Conservation (phyloP, 2,329 filamentous ascomycete genomes). For the Fusarium nematophilum region DNA sequence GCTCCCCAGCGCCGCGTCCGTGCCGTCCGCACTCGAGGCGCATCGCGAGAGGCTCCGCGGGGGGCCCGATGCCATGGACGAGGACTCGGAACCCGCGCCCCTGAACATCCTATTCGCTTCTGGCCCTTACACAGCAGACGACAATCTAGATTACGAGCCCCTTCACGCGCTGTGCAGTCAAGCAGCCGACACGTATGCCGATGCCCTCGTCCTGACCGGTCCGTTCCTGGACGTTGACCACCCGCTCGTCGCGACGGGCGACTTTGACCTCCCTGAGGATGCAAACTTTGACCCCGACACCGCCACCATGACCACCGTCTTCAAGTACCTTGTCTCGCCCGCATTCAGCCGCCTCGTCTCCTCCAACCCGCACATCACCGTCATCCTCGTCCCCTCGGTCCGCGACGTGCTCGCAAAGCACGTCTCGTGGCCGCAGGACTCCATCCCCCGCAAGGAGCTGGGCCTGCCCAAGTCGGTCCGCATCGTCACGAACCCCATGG, state of each 20-base stretch:
- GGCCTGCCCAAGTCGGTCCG: conserved; percentile 81
- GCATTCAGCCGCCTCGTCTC: conserved; percentile 77
- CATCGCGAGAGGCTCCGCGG: conserved; percentile 77
- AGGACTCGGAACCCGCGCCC: conserved; percentile 65
- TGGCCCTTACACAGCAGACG: conserved; percentile 92
- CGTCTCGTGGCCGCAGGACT: conserved; percentile 81
- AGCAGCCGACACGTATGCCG: conserved; percentile 79
- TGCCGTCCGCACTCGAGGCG: conserved; percentile 70
- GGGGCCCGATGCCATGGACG: conserved; percentile 71
- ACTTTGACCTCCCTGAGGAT: conserved; percentile 80
- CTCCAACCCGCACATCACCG: conserved; percentile 79
- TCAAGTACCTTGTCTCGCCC: conserved; percentile 81
- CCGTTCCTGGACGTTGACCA: conserved; percentile 95
- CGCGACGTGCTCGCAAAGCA: conserved; percentile 85
- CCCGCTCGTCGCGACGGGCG: conserved; percentile 82
- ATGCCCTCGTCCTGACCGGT: conserved; percentile 82
- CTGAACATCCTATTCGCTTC: conserved; percentile 82
- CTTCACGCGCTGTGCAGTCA: conserved; percentile 83
- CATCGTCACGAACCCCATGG: conserved; percentile 91
- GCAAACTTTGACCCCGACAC: conserved; percentile 78
- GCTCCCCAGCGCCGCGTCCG: conserved; percentile 78
- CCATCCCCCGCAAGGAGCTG: conserved; percentile 75
- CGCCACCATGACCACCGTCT: conserved; percentile 83
- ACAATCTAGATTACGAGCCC: conserved; percentile 91
- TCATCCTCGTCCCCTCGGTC: conserved; percentile 84